Percentiles rank a stretch among this genome's conserved stretches.
These are phyloP conservation scores for Byssochlamys sp. DNA, from an alignment of 2,329 filamentous ascomycete genomes.

Conservation along the genomic window DNA sequence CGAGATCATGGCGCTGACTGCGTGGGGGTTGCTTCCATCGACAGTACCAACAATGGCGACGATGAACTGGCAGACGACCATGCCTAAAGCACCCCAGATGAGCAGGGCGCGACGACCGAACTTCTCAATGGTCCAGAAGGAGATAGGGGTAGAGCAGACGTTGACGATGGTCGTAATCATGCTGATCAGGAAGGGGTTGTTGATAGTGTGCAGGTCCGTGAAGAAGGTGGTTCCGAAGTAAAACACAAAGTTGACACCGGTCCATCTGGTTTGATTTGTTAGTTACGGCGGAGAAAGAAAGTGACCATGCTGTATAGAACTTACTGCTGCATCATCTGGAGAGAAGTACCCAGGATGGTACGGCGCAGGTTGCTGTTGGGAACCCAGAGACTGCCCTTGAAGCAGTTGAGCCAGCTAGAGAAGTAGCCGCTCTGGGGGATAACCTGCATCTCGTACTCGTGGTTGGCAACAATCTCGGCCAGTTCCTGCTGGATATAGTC, in stretches of 20 bases:
- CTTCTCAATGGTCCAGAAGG: slow-evolving; percentile 76
- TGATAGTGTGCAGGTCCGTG: slow-evolving; percentile 59
- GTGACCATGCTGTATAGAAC: slow-evolving; percentile 16
- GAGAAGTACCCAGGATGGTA: slow-evolving; percentile 60
- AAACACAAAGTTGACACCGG: slow-evolving; percentile 89
- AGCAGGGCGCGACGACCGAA: slow-evolving; percentile 73
- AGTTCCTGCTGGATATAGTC: slow-evolving; percentile 70
- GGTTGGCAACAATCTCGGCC: slow-evolving; percentile 77
- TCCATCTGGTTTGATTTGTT: slow-evolving; percentile 33
- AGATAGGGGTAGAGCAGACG: slow-evolving; percentile 72
- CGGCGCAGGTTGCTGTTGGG: slow-evolving; percentile 52
- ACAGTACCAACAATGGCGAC: slow-evolving; percentile 67
- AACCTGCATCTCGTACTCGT: slow-evolving; percentile 67
- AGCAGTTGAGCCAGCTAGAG: slow-evolving; percentile 58
- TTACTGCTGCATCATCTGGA: slow-evolving; percentile 70
- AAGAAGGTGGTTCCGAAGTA: slow-evolving; percentile 81
- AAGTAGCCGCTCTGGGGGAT: slow-evolving; percentile 58
- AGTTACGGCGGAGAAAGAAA: slow-evolving; percentile 1
- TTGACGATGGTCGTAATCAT: slow-evolving; percentile 83
- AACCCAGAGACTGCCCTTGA: slow-evolving; percentile 45
- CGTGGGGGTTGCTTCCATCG: slow-evolving; percentile 37
- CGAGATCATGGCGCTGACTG: slow-evolving; percentile 60
- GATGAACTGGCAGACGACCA: slow-evolving; percentile 80
- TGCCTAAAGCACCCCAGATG: slow-evolving; percentile 67
- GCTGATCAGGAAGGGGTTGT: slow-evolving; percentile 70